phyloP scores from a whole-genome alignment of 2,329 filamentous ascomycete genomes.

The Nigrospora sphaerica region DNA sequence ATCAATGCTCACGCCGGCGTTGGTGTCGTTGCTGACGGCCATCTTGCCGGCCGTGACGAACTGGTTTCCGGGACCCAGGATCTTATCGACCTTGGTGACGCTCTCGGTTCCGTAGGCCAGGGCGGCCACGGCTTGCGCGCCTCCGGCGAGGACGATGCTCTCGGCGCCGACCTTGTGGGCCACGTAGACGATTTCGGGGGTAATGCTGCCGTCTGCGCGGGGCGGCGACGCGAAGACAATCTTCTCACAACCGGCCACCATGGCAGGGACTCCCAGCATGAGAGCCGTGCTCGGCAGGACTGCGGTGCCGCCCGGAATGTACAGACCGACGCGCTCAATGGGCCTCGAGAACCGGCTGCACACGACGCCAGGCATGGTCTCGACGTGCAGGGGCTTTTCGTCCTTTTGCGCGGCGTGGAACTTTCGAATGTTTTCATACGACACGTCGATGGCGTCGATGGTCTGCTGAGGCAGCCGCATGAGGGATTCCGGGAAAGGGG shows the following conservation, averaged over 20 bases:
- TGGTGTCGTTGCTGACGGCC: conserved; percentile 95
- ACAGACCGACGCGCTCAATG: conserved; percentile 93
- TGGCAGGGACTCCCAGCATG: conserved; percentile 95
- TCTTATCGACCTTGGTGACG: conserved; percentile 96
- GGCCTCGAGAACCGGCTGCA: conserved; percentile 89
- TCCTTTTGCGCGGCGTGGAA: conserved; percentile 93
- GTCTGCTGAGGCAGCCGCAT: conserved; percentile 85
- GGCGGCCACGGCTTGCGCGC: conserved; percentile 90
- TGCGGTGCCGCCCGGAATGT: conserved; percentile 91
- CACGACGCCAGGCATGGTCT: conserved; percentile 95
- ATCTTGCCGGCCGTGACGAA: conserved; percentile 99
- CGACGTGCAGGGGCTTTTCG: conserved; percentile 72
- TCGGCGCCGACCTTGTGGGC: conserved; percentile 96
- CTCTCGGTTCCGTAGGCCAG: conserved; percentile 97
- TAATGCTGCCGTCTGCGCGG: conserved; percentile 80
- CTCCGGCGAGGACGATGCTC: conserved; percentile 90
- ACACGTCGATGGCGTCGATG: conserved; percentile 84
- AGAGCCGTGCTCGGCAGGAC: conserved; percentile 95
- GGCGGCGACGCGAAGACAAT: conserved; percentile 92
- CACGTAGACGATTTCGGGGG: conserved; percentile 94
- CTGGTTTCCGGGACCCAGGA: conserved; percentile 93
- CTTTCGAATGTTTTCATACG: conserved; percentile 87
- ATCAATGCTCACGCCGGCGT: conserved; percentile 89
- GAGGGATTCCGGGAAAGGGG: conserved; percentile 76
- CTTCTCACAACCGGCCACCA: conserved; percentile 93